Evolutionary conservation across 2,329 filamentous ascomycete species (phyloP), one percentile per base, ranked within the genome.

Genomic region (Shiraia sp.): DNA sequence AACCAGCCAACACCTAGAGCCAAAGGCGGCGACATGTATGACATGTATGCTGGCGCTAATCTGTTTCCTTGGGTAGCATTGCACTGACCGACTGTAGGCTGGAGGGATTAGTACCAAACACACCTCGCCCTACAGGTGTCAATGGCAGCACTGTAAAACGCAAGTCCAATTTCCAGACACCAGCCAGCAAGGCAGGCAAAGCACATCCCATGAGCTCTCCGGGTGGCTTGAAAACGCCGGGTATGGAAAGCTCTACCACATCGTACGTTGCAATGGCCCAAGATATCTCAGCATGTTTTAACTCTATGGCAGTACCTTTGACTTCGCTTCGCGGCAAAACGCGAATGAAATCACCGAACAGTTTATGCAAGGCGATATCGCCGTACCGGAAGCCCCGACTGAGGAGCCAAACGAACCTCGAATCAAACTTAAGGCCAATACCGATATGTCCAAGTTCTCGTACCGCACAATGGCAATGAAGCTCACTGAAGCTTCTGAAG

Each of bases 401-500:
- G 84, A 85, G 23, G 86, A 87, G 1, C 88, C 83, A 51, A 66
- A 82, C 9, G 88, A 93, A 66, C 65, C 89, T 12, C 86, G 93
- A 36, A 83, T 97, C 66, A 91, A 88, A 64, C 78, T 96, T 14
- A 91, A 86, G 5, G 88, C 90, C 2, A 88, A 88, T 45, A 92
- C 90, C 1, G 92, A 97, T 65, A 80, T 90, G 61, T 90, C 91
- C 66, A 96, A 96, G 66, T 86, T 96, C 55, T 83, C 78, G 1
- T 99, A 97, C 72, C 93, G 91, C 64, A 88, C 90, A 2, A 85
- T 97, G 77, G 87, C 89, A 2, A 96, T 97, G 90, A 95, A 96
- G 62, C 78, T 93, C 6, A 91, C 89, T 4, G 91, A 96, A 66
- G 85, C 90, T 0, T 95, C 92, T 4, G 91, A 96, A 68, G 88